Percentiles rank a stretch among this genome's conserved stretches.
Evolutionary conservation across 2,329 filamentous ascomycete genomes (phyloP).

Genomic region (Nemania abortiva): DNA sequence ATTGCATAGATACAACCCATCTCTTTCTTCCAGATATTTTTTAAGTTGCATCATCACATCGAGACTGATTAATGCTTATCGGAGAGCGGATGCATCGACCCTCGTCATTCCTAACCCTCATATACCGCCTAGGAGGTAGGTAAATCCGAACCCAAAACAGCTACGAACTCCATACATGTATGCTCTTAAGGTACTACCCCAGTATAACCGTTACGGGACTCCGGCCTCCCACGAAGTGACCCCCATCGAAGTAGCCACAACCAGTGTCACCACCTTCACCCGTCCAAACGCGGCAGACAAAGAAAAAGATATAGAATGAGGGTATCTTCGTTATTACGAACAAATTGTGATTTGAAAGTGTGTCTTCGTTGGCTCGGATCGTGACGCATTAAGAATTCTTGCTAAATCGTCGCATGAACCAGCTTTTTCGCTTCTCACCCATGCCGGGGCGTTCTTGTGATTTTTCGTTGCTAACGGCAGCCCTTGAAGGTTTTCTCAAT

Average conservation of each 20-base stretch:
- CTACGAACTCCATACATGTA: slow-evolving; percentile 34
- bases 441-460: slow-evolving; percentile 51
- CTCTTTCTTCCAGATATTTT: slow-evolving; percentile 11
- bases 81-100: slow-evolving; percentile 2
- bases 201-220: slow-evolving; percentile 13
- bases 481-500: slow-evolving; percentile 48
- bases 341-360: slow-evolving; percentile 35
- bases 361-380: slow-evolving; percentile 17
- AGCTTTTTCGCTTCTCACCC: slow-evolving; percentile 85
- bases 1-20: slow-evolving; percentile 8
- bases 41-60: slow-evolving; percentile 18
- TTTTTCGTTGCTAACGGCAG: slow-evolving; percentile 39
- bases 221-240: slow-evolving; percentile 8
- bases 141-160: slow-evolving; percentile 17
- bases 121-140: slow-evolving; percentile 17
- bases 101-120: slow-evolving; percentile 30
- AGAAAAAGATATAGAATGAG: slow-evolving; percentile 26
- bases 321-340: slow-evolving; percentile 41
- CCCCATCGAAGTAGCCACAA: slow-evolving; percentile 18
- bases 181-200: slow-evolving; percentile 24
- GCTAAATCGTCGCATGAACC: slow-evolving; percentile 87
- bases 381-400: slow-evolving; percentile 58
- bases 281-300: slow-evolving; percentile 6
- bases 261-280: slow-evolving; percentile 12
- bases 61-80: slow-evolving; percentile 14